Base-by-base conservation (phyloP, 345 rosid species). In the Mallotus nudiflorus region DNA sequence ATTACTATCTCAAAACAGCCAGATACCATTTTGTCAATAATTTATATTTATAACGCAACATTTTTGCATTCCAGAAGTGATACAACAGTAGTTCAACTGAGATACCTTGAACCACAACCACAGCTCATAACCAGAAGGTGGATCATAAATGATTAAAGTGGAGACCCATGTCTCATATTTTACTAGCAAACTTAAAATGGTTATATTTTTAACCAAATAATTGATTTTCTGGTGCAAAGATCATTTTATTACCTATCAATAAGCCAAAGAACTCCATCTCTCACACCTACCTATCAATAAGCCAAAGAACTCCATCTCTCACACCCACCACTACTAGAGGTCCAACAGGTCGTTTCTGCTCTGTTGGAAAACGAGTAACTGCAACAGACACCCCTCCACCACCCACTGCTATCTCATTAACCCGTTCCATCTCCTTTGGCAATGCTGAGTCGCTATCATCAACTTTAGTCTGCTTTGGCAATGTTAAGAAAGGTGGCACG, bases 241-340 rank as follows among this genome's bases (percentile, higher is more conserved):
- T 66, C 42, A 33, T 66, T 58, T 39, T 66, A 19, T 49, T 85
- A 94, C 98, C 97, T 85, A 78, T 94, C 98, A 82, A 94, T 83
- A 70, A 94, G 97, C 99, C 99, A 95, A 67, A 95, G 99, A 82
- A 95, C 99, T 73, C 97, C 97, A 86, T 95, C 96, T 70, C 93
- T 89, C 53, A 95, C 96, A 65, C 99, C 99, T n/a, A 94, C 98
- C 97, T 85, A 78, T 94, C 98, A 84, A 94, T 83, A 70, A 94
- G 97, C 98, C 98, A 95, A 67, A 95, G 99, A 82, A 95, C 99
- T 74, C 97, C 97, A 86, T 95, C 96, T 70, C 93, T 89, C 53
- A 95, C 96, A 65, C 99, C 99, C 77, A 88, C 92, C 67, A 95
- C 85, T 75, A 90, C 84, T 66, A 95, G 85, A 70, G 99, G 99